phyloP scores from a whole-genome alignment of 1,284 basidiomycete species.

The Naganishia liquefaciens region DNA sequence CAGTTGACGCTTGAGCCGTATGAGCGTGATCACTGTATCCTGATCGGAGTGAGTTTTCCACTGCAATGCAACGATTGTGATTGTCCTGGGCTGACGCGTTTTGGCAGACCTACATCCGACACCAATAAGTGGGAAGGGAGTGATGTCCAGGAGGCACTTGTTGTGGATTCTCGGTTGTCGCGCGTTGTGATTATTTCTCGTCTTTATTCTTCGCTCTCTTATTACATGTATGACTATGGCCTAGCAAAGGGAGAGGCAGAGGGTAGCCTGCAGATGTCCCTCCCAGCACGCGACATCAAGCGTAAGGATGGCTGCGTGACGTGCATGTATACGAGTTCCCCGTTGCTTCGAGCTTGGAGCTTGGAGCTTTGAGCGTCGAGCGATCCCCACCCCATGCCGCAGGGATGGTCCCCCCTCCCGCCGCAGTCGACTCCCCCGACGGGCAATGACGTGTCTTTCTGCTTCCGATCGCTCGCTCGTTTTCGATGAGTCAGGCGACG shows the following conservation, averaged over 20 bases:
- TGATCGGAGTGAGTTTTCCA: slow-evolving; percentile 34
- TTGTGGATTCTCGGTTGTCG: slow-evolving; percentile 8
- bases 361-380: no score
- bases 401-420: no score
- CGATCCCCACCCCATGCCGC: no score
- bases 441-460: not conserved
- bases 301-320: no score
- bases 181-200: slow-evolving; percentile 1
- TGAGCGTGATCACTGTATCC: slow-evolving; percentile 55
- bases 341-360: not conserved
- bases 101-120: slow-evolving; percentile 33
- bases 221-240: slow-evolving; percentile 17
- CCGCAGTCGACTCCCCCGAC: no score
- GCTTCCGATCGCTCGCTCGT: not conserved
- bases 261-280: no score
- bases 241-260: no score
- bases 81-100: not conserved
- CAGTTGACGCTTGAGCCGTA: slow-evolving; percentile 78
- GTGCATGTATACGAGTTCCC: no score
- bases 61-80: no score
- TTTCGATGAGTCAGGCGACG: slow-evolving; percentile 11
- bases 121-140: slow-evolving; percentile 26
- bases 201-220: slow-evolving; percentile 10
- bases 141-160: not conserved
- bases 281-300: not conserved